Evolutionary conservation across 108 stramenopile genomes (phyloP), one percentile per base, ranked within the genome.

Genomic region (Cyclotella cryptica): DNA sequence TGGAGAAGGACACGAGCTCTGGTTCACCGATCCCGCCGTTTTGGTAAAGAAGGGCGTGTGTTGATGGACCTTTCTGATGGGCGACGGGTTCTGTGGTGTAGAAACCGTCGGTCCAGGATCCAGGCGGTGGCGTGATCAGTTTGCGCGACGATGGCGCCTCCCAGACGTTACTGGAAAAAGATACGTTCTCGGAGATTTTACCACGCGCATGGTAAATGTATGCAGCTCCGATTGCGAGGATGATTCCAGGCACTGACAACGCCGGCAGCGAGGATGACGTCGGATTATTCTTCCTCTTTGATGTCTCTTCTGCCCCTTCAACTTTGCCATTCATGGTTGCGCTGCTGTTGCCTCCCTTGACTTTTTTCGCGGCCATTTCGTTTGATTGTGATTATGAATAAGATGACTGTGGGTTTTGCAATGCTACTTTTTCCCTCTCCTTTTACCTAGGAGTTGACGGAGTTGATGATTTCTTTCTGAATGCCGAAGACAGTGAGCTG

Each of bases 1-100:
- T 78, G 13, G 53, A 28, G 40, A 83, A 83, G 24, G 53, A 58
- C 10, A 73, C 64, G 40, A 41, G 55, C 43, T 52, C 72, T 22
- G 81, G 77, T 22, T 65, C 65, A 22, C 81, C 81, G 14, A 46
- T 49, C 24, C 81, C 81, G 17, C 81, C 81, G 47, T 83, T 83
- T 26, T 70, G 64, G 53, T 78, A 83, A 6, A 83, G 71, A 4
- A 58, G 53, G 10, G 81, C 77, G 40, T 83, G 71, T 0, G 81
- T 83, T 43, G 77, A 79, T n/a, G 81, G 81, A 24, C n/a, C 30
- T 10, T 62, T 29, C 29, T 74, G 71, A 62, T 26, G 69, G 4
- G 75, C 10, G 7, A 74, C 45, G n/a, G 53, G 17, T 35, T 66
- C 59, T 6, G 77, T 74, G 39, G 81, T 78, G 71, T 83, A 83